Evolutionary conservation across 169 alveolate genomes (phyloP).

Genomic region (Cryptosporidium bovis): DNA sequence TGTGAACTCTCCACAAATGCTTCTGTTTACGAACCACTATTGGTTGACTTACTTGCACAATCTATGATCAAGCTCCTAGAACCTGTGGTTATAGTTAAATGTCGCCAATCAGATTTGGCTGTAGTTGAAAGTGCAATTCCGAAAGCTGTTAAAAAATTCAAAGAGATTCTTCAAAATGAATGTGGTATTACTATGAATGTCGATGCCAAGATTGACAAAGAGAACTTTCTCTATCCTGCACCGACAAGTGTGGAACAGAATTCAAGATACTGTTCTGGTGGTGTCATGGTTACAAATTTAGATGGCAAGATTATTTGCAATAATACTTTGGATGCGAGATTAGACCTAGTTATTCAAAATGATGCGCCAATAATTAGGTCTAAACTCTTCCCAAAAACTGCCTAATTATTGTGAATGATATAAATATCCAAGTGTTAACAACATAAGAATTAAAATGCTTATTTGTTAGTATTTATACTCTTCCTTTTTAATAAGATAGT

Average conservation of each 20-base stretch:
- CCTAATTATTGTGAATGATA: not conserved
- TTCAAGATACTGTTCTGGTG: slow-evolving; percentile 82
- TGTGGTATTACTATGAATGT: slow-evolving; percentile 82
- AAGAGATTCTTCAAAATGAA: slow-evolving; percentile 79
- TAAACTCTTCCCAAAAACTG: slow-evolving; percentile 78
- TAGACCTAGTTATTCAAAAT: slow-evolving; percentile 81
- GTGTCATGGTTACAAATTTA: slow-evolving; percentile 82
- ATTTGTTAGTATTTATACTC: too few relatives aligned
- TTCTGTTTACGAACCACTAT: slow-evolving; percentile 32
- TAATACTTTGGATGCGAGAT: slow-evolving; percentile 83
- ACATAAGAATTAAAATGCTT: not conserved
- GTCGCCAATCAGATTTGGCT: slow-evolving; percentile 86
- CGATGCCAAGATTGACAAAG: slow-evolving; percentile 82
- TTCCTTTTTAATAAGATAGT: too few relatives aligned
- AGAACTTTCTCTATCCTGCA: slow-evolving; percentile 82
- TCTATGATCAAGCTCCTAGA: slow-evolving; percentile 83
- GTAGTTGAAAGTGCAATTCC: slow-evolving; percentile 84
- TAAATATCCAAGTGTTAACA: not conserved
- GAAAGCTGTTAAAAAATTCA: slow-evolving; percentile 83
- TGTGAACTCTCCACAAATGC: slow-evolving; percentile 64
- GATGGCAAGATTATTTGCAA: slow-evolving; percentile 86
- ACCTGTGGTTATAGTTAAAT: slow-evolving; percentile 85
- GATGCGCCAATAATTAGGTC: slow-evolving; percentile 84
- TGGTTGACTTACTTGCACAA: slow-evolving; percentile 69
- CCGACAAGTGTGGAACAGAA: slow-evolving; percentile 79